phyloP scores from a whole-genome alignment of 306 rosid genomes.

The Calophaca sinica region DNA sequence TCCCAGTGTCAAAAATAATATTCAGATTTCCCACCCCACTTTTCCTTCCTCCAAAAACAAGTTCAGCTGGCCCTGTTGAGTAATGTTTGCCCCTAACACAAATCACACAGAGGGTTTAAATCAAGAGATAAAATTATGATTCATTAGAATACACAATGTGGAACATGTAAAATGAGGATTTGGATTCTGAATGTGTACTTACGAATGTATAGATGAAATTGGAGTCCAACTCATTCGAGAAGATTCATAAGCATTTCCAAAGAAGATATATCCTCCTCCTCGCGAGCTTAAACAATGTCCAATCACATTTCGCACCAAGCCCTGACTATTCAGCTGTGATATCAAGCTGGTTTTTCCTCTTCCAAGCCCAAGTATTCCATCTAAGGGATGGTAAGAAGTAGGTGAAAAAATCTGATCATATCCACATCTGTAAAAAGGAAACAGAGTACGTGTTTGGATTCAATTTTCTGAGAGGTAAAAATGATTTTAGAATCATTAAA shows the following conservation, averaged over 20 bases:
- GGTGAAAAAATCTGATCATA: constrained; percentile 75
- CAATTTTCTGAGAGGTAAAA: no score
- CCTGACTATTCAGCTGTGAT: constrained; percentile 80
- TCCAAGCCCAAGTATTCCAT: constrained; percentile 94
- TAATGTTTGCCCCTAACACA: constrained; percentile 73
- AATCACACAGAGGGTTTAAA: constrained; percentile 37
- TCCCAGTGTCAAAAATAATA: constrained; percentile 80
- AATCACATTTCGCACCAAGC: constrained; percentile 68
- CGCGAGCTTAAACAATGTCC: constrained; percentile 84
- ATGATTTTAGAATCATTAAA: no score
- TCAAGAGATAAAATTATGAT: constrained; percentile 12
- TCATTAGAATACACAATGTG: not conserved
- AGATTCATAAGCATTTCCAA: constrained; percentile 76
- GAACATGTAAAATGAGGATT: constrained; percentile 30
- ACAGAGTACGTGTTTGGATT: no score
- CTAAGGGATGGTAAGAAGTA: constrained; percentile 70
- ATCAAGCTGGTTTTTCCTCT: constrained; percentile 79
- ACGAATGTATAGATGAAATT: constrained; percentile 69
- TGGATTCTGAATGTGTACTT: constrained; percentile 46
- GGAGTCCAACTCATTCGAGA: constrained; percentile 67
- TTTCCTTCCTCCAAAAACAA: constrained; percentile 68
- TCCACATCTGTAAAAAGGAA: constrained; percentile 72
- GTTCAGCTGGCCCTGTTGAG: constrained; percentile 82
- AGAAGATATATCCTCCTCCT: constrained; percentile 92
- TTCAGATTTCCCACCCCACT: constrained; percentile 54